phyloP scores from a whole-genome alignment of 208 protist species.

The Porcisia hertigi region DNA sequence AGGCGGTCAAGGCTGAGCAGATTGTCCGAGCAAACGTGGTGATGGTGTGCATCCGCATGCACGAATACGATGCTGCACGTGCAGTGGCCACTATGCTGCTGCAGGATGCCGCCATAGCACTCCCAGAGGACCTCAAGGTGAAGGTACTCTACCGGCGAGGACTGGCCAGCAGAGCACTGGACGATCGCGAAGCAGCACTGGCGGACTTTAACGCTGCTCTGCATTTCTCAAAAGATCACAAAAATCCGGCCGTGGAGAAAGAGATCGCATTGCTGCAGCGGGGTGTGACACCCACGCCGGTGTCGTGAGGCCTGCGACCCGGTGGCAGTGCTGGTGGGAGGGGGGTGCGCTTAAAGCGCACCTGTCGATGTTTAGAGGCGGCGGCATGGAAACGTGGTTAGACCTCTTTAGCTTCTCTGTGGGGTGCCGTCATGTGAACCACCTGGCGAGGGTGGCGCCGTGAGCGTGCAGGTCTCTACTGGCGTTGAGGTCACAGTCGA shows the following conservation, averaged over 20 bases:
- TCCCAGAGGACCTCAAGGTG: slow-evolving; percentile 55
- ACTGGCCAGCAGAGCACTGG: slow-evolving; percentile 61
- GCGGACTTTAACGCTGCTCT: slow-evolving; percentile 75
- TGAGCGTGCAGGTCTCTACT: neutral
- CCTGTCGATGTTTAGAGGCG: neutral
- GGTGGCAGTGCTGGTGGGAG: neutral
- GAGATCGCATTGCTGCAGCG: slow-evolving; percentile 49
- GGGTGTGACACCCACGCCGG: neutral
- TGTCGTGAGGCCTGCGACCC: neutral
- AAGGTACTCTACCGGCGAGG: slow-evolving; percentile 84
- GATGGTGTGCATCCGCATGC: slow-evolving; percentile 64
- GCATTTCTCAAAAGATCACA: slow-evolving; percentile 53
- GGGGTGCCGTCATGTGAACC: neutral
- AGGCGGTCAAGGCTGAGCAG: slow-evolving; percentile 53
- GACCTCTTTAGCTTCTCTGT: neutral
- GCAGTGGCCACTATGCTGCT: slow-evolving; percentile 77
- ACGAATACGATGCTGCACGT: slow-evolving; percentile 71
- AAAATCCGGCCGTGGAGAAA: slow-evolving; percentile 45
- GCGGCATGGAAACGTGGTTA: neutral
- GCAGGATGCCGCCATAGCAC: slow-evolving; percentile 44
- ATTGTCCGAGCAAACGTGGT: slow-evolving; percentile 74
- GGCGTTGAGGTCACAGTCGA: neutral
- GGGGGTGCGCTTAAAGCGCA: neutral
- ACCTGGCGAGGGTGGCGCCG: neutral
- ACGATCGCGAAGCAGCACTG: slow-evolving; percentile 55